Base-by-base conservation (phyloP, 2,329 filamentous ascomycete genomes). In the Beauveria bassiana region DNA sequence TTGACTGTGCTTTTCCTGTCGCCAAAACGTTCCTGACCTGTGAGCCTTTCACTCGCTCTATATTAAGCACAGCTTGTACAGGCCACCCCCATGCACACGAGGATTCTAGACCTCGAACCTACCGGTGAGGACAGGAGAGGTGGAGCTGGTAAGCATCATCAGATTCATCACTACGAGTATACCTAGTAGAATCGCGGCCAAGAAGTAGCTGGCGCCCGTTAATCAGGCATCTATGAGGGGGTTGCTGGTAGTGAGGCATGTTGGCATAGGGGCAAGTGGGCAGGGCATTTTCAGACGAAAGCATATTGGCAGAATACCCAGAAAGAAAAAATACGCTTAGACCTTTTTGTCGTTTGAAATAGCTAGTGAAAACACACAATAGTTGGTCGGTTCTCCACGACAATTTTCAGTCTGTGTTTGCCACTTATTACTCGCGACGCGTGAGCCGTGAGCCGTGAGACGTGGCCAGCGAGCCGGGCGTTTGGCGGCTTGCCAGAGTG, bases 401-500 rank as follows among this genome's bases (percentile, higher is more conserved):
- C 20, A 38, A 18, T 57, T 47, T 46, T 8, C 18, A 10, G 34
- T 38, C 40, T 34, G 1, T 24, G 10, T 20, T 12, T 34, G 53
- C 42, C 34, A 49, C 28, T 58, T 50, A 42, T 58, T 58, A 42
- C 55, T 49, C 55, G 55, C 45, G 43, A 24, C 24, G 7, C n/a
- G 31, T 18, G 9, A 24, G 45, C 14, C 20, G 34, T 24, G 18
- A 28, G 31, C 50, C n/a, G 31, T 18, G 9, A 24, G 45, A 8
- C 20, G 34, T 24, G 18, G 31, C 50, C 18, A 18, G 18, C 52
- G 22, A 57, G 34, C 34, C 34, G 46, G 56, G 46, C 56, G 34
- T 59, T 59, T 59, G 46, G 38, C n/a, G 57, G 57, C 49, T 59
- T 51, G 8, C 49, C 22, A 20, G 26, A 20, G 57, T 50, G 56